Conservation (phyloP, 345 rosid species). For the Lepidium aucheri region DNA sequence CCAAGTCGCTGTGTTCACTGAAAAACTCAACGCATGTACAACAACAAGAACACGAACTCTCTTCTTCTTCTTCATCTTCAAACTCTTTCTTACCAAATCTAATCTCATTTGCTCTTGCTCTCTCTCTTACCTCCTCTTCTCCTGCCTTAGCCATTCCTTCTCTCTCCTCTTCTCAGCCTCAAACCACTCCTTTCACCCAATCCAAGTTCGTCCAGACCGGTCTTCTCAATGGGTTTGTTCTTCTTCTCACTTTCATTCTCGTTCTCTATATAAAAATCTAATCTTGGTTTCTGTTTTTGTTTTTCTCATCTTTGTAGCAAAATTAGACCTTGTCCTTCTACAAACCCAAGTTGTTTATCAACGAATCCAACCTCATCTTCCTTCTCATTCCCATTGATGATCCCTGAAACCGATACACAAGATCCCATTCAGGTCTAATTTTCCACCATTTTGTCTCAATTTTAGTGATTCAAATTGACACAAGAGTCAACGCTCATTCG, state of each 20-base stretch:
- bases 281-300: background rate
- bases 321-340: slow-evolving; percentile 85
- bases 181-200: slow-evolving; percentile 83
- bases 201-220: slow-evolving; percentile 71
- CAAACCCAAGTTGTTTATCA: slow-evolving; percentile 78
- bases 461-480: background rate
- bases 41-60: background rate
- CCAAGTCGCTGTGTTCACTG: slow-evolving; percentile 9
- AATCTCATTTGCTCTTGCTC: slow-evolving; percentile 51
- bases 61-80: slow-evolving; percentile 15
- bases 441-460: background rate
- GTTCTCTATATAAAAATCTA: background rate
- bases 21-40: background rate
- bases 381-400: slow-evolving; percentile 60
- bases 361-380: slow-evolving; percentile 87
- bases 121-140: slow-evolving; percentile 33
- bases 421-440: slow-evolving; percentile 49
- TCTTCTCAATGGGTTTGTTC: slow-evolving; percentile 58
- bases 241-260: background rate
- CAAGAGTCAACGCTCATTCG: background rate
- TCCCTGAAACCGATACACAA: slow-evolving; percentile 43
- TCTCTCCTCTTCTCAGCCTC: slow-evolving; percentile 45
- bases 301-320: slow-evolving; percentile 36
- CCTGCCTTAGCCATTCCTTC: slow-evolving; percentile 70
- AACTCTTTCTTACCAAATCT: slow-evolving; percentile 22